Conservation (phyloP, 805 yeast genomes). For the Candida peoriensis region DNA sequence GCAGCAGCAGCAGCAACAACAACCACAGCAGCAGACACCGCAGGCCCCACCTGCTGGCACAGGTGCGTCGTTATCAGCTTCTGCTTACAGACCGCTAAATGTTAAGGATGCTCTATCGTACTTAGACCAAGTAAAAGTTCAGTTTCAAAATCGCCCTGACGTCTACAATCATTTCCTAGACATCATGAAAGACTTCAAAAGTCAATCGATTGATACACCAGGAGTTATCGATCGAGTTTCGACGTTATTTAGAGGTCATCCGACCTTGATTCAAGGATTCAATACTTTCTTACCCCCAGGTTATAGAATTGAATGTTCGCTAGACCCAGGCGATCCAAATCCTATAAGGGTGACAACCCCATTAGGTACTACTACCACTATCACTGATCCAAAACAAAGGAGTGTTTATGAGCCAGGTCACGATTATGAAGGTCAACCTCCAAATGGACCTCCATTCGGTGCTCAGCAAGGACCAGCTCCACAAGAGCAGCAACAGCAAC, state of each 20-base stretch:
- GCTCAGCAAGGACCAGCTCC: no score
- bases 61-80: constrained; percentile 6
- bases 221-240: constrained; percentile 97
- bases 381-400: constrained; percentile 17
- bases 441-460: constrained; percentile 6
- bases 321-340: constrained; percentile 83
- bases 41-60: constrained; percentile 11
- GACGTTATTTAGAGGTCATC: constrained; percentile 85
- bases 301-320: constrained; percentile 85
- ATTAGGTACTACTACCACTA: constrained; percentile 67
- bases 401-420: constrained; percentile 12
- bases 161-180: constrained; percentile 95
- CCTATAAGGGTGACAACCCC: constrained; percentile 96
- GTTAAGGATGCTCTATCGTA: constrained; percentile 95
- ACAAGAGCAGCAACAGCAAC: constrained; percentile 9
- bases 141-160: constrained; percentile 88
- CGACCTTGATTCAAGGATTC: constrained; percentile 91
- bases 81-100: constrained; percentile 71
- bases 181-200: constrained; percentile 98
- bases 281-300: constrained; percentile 98
- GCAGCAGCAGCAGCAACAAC: constrained; percentile 5
- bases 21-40: constrained; percentile 10
- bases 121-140: constrained; percentile 91
- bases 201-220: constrained; percentile 94
- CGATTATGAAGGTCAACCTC: constrained; percentile 19